Evolutionary conservation across 2,329 filamentous ascomycete genomes (phyloP).

Genomic region (Rugonectria rugulosa): DNA sequence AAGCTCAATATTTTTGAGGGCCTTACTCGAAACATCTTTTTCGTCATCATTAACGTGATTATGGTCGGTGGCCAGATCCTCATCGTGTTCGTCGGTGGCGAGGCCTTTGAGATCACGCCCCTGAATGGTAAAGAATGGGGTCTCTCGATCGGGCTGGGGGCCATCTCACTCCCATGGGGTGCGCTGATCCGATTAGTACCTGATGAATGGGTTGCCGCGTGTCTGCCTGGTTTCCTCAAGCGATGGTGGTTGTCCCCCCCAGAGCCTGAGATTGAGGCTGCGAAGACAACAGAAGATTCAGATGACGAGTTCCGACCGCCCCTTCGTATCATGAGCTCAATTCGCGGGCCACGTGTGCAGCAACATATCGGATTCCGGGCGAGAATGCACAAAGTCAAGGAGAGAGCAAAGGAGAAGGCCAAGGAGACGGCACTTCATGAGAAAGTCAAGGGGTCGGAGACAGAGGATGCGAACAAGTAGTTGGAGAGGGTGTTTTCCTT

Average conservation of each 20-base stretch:
- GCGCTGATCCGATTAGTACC: slow-evolving; percentile 77
- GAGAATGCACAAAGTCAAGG: slow-evolving; percentile 39
- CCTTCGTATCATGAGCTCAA: slow-evolving; percentile 41
- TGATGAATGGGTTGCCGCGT: slow-evolving; percentile 58
- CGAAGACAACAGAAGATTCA: slow-evolving; percentile 29
- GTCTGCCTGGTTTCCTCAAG: slow-evolving; percentile 40
- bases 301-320: slow-evolving; percentile 36
- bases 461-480: slow-evolving; percentile 21
- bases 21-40: slow-evolving; percentile 80
- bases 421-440: slow-evolving; percentile 5
- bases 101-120: slow-evolving; percentile 71
- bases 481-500: background rate
- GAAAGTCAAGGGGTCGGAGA: slow-evolving; percentile 10
- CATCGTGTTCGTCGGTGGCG: slow-evolving; percentile 83
- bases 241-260: slow-evolving; percentile 37
- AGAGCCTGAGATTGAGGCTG: slow-evolving; percentile 17
- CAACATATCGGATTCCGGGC: slow-evolving; percentile 42
- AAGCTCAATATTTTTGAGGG: slow-evolving; percentile 88
- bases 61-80: slow-evolving; percentile 87
- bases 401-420: slow-evolving; percentile 33
- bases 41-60: slow-evolving; percentile 78
- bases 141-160: slow-evolving; percentile 79
- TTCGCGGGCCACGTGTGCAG: slow-evolving; percentile 41
- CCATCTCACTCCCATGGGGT: slow-evolving; percentile 79
- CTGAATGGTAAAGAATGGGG: slow-evolving; percentile 80